Conservation (phyloP, 1,284 basidiomycete genomes). For the Coniferiporia weirii region DNA sequence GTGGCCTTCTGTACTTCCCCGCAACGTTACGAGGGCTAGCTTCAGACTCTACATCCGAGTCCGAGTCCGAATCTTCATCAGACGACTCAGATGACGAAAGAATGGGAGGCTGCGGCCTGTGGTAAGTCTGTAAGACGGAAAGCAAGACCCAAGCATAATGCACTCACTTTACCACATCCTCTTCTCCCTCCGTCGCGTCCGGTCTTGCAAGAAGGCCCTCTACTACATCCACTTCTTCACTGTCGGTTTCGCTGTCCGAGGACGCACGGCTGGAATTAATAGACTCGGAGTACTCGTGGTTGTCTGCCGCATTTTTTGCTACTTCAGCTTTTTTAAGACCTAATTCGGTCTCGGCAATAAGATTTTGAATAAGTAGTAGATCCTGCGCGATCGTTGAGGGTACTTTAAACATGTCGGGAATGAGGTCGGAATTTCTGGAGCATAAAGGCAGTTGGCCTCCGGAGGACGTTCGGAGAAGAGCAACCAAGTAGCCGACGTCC, state of each 20-base stretch:
- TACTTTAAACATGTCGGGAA: slow-evolving; percentile 41
- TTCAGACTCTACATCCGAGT: slow-evolving; percentile 7
- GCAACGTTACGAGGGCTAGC: slow-evolving; percentile 1
- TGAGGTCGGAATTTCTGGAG: background rate
- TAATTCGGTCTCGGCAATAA: slow-evolving; percentile 40
- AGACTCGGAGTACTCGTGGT: slow-evolving; percentile 13
- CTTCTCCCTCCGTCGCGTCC: slow-evolving; percentile 28
- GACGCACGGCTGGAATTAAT: slow-evolving; percentile 44
- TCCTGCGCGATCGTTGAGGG: slow-evolving; percentile 65
- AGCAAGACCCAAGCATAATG: background rate
- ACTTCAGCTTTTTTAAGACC: slow-evolving; percentile 15
- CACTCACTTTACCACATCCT: slow-evolving; percentile 6
- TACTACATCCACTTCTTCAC: slow-evolving; percentile 68
- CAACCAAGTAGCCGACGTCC: background rate
- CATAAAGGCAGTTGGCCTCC: background rate
- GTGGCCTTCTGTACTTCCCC: background rate
- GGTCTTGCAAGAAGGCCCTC: slow-evolving; percentile 35
- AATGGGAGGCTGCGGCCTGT: slow-evolving; percentile 6
- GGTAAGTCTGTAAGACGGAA: background rate
- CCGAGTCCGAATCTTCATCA: slow-evolving; percentile 18
- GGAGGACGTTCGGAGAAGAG: background rate
- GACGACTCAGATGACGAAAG: slow-evolving; percentile 11
- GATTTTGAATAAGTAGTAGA: slow-evolving; percentile 61
- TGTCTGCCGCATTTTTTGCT: background rate
- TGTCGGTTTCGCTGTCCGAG: slow-evolving; percentile 45